Conservation (phyloP, 2,329 filamentous ascomycete genomes). For the Periconia digitata region DNA sequence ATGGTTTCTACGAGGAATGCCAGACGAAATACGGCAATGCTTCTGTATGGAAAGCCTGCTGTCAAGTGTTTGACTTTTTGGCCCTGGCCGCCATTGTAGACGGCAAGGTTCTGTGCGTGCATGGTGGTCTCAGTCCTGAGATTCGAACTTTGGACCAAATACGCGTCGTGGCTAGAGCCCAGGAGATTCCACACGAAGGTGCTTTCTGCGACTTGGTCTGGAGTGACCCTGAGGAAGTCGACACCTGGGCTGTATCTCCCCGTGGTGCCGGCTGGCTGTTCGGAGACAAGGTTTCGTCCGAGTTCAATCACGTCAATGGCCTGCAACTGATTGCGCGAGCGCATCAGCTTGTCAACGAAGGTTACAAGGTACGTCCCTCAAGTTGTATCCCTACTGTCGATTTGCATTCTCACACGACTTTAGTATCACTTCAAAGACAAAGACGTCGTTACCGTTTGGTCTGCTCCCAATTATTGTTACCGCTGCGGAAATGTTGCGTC, state of each 20-base stretch:
- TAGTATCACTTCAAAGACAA: conserved; percentile 93
- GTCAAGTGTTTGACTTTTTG: conserved; percentile 97
- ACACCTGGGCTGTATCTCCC: conserved; percentile 70
- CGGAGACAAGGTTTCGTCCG: conserved; percentile 71
- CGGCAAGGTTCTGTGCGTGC: conserved; percentile 98
- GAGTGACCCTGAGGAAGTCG: conserved; percentile 76
- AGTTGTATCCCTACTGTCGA: neutral
- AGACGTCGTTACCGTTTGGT: conserved; percentile 95
- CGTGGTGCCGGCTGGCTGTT: conserved; percentile 70
- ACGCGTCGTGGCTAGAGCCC: conserved; percentile 68
- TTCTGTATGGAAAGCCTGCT: conserved; percentile 99
- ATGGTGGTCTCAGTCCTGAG: conserved; percentile 96
- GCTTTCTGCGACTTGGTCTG: conserved; percentile 98
- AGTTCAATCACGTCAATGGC: conserved; percentile 77
- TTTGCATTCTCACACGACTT: conserved; percentile 16
- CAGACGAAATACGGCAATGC: conserved; percentile 98
- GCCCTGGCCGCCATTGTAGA: conserved; percentile 96
- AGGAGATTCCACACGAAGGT: conserved; percentile 97
- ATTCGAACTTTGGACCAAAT: conserved; percentile 94
- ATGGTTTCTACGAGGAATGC: conserved; percentile 99
- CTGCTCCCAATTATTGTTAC: conserved; percentile 72
- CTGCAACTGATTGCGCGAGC: conserved; percentile 71
- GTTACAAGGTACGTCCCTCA: conserved; percentile 61
- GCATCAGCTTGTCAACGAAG: conserved; percentile 75
- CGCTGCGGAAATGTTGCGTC: conserved; percentile 69